phyloP scores from a whole-genome alignment of 176 grass and related monocot species.

The Aegilops sharonensis region DNA sequence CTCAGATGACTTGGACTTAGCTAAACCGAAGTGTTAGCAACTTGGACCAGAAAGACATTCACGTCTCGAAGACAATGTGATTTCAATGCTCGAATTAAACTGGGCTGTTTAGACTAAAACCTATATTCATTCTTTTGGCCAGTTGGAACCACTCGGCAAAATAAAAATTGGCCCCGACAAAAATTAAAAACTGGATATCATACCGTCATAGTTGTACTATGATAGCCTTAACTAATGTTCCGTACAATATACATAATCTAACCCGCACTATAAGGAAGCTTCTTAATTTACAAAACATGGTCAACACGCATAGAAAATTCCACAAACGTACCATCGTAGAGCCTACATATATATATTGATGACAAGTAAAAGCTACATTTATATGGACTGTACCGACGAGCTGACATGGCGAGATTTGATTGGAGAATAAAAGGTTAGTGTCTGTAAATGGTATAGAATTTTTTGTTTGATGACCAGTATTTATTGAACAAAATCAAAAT shows the following conservation, averaged over 20 bases:
- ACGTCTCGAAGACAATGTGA: neutral
- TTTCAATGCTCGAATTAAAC: neutral
- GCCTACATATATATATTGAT: neutral
- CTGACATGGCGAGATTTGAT: too few species aligned
- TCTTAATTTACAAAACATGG: neutral
- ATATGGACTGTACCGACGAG: too few species aligned
- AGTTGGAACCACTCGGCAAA: neutral
- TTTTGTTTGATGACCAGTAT: too few species aligned
- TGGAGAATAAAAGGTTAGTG: too few species aligned
- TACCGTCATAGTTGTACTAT: neutral
- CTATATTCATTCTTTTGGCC: neutral
- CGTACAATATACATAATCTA: neutral
- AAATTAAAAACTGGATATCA: too few species aligned
- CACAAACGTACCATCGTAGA: neutral
- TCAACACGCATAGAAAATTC: neutral
- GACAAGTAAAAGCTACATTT: too few species aligned
- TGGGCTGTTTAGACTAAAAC: too few species aligned
- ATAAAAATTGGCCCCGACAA: neutral
- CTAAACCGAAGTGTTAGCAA: neutral
- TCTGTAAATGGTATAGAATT: too few species aligned
- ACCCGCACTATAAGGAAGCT: neutral
- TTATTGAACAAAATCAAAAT: neutral
- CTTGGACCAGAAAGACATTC: neutral
- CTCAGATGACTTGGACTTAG: neutral
- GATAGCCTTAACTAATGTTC: neutral